Base-by-base conservation (phyloP, 1,284 basidiomycete genomes). In the Ustilago vetiveriae region DNA sequence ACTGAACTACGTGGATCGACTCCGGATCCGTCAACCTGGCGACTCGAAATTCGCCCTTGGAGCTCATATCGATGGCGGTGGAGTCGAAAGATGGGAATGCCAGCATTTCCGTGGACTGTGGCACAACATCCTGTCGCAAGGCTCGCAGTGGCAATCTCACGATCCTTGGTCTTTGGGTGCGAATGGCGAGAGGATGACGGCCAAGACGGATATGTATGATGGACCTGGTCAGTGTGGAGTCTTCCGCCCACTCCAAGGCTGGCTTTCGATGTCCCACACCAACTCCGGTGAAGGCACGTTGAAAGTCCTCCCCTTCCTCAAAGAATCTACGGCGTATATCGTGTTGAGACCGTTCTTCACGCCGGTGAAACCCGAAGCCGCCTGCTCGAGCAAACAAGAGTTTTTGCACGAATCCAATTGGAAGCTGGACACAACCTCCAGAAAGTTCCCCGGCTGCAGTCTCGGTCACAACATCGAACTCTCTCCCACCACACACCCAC, bases 11-110 rank as follows among this genome's bases (percentile, higher is more conserved):
- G 89, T 87, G 51, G 91, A 92, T 81, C 85, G 91, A 10, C 83
- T 92, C 21, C 85, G 90, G 1, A 89, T 92, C 39, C 85, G 91
- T 6, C 85, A 85, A 29, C 90, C 90, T 0, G 90, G 91, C 0
- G 90, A 90, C 68, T 82, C 84, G 8, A 84, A 85, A 42, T 92
- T 92, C 86, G 84, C 85, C 6, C 83, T 92, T 4, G 90, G 88
- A 0, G 88, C 90, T 4, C 90, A 92, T 74, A 85, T 90, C 42
- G 91, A 92, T 75, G 89, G 88, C 0, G 90, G 90, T 0, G 86
- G 87, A 5, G 83, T 91, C 24, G 90, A 92, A 81, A 83, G 89
- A 0, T 92, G 91, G 90, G 90, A 92, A 80, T 90, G 92, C 78
- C 81, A 84, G 0, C 82, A 79, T 1, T 90, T 88, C 75, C 83